Conservation (phyloP, 2,329 filamentous ascomycete species). For the Mollisiaceae sp. region DNA sequence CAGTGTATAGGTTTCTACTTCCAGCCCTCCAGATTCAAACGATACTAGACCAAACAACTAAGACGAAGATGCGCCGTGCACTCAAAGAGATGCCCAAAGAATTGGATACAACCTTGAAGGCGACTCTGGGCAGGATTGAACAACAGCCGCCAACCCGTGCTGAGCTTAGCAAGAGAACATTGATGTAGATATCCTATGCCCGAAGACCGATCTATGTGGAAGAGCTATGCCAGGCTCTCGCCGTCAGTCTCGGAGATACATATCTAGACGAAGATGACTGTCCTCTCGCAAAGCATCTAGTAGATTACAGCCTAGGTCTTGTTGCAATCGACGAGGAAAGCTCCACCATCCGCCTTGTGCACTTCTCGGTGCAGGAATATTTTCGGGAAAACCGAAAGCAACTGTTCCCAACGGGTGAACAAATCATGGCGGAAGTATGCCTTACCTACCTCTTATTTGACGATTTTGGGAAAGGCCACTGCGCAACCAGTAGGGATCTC, state of each 20-base stretch:
- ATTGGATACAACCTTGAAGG: background rate
- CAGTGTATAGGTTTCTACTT: background rate
- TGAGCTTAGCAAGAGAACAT: background rate
- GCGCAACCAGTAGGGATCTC: background rate
- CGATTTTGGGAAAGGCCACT: background rate
- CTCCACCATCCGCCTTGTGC: background rate
- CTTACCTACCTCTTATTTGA: background rate
- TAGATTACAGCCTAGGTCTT: background rate
- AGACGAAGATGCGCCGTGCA: background rate
- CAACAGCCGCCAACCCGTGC: background rate
- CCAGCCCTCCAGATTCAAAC: background rate
- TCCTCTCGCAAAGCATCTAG: background rate
- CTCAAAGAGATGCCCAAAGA: background rate
- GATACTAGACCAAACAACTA: background rate
- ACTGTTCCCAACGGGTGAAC: background rate
- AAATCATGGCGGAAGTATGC: background rate
- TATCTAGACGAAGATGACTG: background rate
- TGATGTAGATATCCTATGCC: background rate
- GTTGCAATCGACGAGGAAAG: background rate
- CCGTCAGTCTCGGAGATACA: background rate
- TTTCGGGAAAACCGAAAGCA: background rate
- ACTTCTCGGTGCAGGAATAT: background rate
- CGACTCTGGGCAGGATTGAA: background rate
- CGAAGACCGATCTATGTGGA: background rate
- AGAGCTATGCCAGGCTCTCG: background rate